Conservation (phyloP, 1,284 basidiomycete genomes). For the Mycosarcoma mackinlayi region DNA sequence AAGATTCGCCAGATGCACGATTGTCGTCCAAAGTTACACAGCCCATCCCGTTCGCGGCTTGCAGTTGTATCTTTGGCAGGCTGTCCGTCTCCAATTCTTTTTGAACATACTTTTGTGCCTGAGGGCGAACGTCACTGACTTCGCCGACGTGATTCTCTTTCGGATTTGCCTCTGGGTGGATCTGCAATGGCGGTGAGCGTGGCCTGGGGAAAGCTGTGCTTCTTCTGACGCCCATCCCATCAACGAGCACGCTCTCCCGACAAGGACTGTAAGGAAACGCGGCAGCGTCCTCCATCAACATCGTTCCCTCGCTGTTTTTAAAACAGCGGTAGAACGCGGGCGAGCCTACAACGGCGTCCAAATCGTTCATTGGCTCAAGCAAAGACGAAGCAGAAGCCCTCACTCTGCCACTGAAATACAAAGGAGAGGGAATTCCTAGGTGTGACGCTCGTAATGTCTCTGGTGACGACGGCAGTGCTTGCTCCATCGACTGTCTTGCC, state of each 20-base stretch:
- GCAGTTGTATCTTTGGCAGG: constrained; percentile 9
- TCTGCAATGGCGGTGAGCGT: too few species aligned
- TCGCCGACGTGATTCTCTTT: too few species aligned
- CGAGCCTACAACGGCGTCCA: constrained; percentile 5
- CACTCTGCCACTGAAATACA: not conserved
- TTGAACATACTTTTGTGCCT: not conserved
- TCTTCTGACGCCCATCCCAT: not conserved
- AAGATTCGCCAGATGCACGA: not conserved
- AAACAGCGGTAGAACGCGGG: constrained; percentile 23
- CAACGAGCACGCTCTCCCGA: constrained; percentile 8
- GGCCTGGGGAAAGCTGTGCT: not conserved
- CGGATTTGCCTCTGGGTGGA: too few species aligned
- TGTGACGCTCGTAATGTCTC: not conserved
- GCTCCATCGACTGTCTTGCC: not conserved
- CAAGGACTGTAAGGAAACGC: constrained; percentile 44
- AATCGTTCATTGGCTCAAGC: constrained; percentile 1
- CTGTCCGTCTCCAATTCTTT: not conserved
- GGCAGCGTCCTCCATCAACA: constrained; percentile 15
- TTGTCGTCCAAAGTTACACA: not conserved
- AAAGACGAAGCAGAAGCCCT: not conserved
- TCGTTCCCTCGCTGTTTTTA: too few species aligned
- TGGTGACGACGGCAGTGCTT: constrained; percentile 9
- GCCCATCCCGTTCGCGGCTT: not conserved
- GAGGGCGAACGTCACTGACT: too few species aligned
- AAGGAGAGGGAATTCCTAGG: not conserved